Percentiles rank a stretch among this genome's conserved stretches.
Conservation (phyloP, 129 eudicot genomes). For the Flaveria trinervia region DNA sequence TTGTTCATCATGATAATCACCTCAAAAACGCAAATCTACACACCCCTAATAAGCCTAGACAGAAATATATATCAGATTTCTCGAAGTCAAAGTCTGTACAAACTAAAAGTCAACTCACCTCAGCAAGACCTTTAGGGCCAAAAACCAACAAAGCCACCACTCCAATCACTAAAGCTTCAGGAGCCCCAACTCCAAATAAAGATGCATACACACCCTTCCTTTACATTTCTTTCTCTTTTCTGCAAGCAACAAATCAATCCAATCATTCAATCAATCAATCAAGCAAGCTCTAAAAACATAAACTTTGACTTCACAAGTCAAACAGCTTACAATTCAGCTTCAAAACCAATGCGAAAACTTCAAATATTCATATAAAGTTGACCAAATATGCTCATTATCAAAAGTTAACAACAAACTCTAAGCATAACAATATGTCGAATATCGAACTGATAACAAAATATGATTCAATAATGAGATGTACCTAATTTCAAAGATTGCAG, state of each 20-base stretch:
- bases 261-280: too few relatives aligned
- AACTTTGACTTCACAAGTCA: slow-evolving; percentile 5
- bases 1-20: slow-evolving; percentile 2
- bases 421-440: neutral
- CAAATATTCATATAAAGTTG: neutral
- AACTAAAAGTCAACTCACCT: slow-evolving; percentile 46
- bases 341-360: neutral
- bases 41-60: neutral
- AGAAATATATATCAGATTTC: neutral
- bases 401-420: neutral
- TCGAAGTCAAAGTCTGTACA: neutral
- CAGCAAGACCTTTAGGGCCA: slow-evolving; percentile 99
- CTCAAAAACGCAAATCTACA: neutral
- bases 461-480: slow-evolving; percentile 21
- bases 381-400: neutral
- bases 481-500: slow-evolving; percentile 46
- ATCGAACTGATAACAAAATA: too few relatives aligned
- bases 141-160: slow-evolving; percentile 97
- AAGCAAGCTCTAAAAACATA: neutral
- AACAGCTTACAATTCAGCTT: neutral
- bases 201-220: slow-evolving; percentile 69
- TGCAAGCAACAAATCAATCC: slow-evolving; percentile 28
- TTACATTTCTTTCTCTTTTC: slow-evolving; percentile 55
- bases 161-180: slow-evolving; percentile 94
- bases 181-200: slow-evolving; percentile 98